phyloP scores from a whole-genome alignment of 2,329 filamentous ascomycete genomes.

The Aureobasidium sp. region DNA sequence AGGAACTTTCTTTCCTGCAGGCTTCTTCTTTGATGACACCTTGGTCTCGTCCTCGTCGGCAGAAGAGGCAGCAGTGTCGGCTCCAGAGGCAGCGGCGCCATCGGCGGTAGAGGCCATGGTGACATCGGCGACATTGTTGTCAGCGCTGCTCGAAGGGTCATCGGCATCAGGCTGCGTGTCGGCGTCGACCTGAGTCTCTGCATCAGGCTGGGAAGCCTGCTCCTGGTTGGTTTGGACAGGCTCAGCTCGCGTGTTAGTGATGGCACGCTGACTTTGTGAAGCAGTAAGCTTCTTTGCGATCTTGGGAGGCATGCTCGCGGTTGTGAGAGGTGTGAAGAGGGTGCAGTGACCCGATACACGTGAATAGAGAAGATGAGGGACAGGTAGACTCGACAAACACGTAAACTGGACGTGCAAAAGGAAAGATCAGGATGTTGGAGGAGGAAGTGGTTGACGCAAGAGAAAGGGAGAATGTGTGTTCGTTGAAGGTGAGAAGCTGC shows the following conservation, averaged over 20 bases:
- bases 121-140: background rate
- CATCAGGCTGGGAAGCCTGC: background rate
- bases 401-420: background rate
- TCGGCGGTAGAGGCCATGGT: background rate
- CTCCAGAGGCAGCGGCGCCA: background rate
- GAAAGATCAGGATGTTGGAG: too few species aligned
- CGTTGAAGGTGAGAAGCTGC: background rate
- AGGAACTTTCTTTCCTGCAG: constrained; percentile 52
- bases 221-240: background rate
- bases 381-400: background rate
- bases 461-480: background rate
- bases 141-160: background rate
- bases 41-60: background rate
- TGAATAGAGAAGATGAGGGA: background rate
- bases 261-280: background rate
- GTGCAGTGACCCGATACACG: background rate
- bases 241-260: background rate
- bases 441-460: background rate
- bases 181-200: background rate
- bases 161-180: background rate
- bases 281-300: background rate
- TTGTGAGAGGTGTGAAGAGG: background rate
- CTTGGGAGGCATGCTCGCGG: background rate
- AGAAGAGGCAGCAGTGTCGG: background rate
- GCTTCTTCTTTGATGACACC: background rate